Evolutionary conservation across 129 eudicot genomes (phyloP).

Genomic region (Chrysanthemum lavandulifolium): DNA sequence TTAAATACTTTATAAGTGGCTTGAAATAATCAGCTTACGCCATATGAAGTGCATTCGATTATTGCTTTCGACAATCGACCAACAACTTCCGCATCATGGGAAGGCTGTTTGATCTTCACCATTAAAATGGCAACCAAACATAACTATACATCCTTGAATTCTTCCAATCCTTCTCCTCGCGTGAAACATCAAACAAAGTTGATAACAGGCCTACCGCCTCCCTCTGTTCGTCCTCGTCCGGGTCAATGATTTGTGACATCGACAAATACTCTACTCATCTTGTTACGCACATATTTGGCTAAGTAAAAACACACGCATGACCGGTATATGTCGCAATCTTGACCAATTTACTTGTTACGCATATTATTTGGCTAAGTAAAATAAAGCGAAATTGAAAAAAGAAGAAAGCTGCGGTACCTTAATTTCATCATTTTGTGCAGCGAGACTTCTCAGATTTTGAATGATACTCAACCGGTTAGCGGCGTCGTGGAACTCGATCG

Average conservation of each 20-base stretch:
- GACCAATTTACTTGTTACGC: neutral
- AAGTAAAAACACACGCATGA: constrained; percentile 9
- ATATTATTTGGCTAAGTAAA: neutral
- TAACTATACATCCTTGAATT: constrained; percentile 82
- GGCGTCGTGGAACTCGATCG: constrained; percentile 57
- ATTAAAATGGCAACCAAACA: constrained; percentile 75
- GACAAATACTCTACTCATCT: constrained; percentile 58
- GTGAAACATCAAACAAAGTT: constrained; percentile 50
- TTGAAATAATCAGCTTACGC: constrained; percentile 93
- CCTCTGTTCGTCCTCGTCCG: constrained; percentile 67
- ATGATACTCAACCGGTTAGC: constrained; percentile 56
- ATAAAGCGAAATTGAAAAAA: neutral
- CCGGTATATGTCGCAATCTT: neutral
- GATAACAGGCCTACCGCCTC: constrained; percentile 78
- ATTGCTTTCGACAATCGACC: constrained; percentile 60
- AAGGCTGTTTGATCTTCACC: constrained; percentile 72
- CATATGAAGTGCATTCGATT: constrained; percentile 90
- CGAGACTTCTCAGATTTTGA: constrained; percentile 51
- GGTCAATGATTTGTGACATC: constrained; percentile 71
- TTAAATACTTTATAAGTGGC: constrained; percentile 73
- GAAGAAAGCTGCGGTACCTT: constrained; percentile 46
- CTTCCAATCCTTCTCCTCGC: constrained; percentile 76
- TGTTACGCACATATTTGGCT: constrained; percentile 46
- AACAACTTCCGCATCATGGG: constrained; percentile 68
- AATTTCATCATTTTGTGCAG: constrained; percentile 39